Evolutionary conservation across 148 eudicot species (phyloP).

Genomic region (Gaultheria prostrata): DNA sequence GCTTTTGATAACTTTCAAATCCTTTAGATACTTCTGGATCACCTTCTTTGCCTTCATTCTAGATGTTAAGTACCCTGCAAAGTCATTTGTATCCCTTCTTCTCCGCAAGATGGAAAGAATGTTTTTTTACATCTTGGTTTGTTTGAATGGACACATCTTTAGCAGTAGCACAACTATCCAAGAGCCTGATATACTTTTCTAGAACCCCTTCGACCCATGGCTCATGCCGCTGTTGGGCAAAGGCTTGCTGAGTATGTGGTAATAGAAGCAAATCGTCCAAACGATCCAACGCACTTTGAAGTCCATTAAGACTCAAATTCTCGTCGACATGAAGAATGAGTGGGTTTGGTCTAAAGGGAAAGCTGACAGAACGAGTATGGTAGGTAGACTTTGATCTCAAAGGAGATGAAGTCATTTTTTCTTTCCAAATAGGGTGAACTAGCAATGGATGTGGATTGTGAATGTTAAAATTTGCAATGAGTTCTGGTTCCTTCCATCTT

Average conservation of each 20-base stretch:
- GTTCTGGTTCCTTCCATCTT: neutral
- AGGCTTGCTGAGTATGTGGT: conserved; percentile 19
- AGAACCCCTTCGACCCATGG: conserved; percentile 16
- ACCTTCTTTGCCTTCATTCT: conserved; percentile 36
- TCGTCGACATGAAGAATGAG: conserved; percentile 17
- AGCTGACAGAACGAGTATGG: conserved; percentile 27
- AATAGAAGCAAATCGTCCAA: conserved; percentile 27
- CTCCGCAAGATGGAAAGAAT: conserved; percentile 42
- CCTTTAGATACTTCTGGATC: conserved; percentile 36
- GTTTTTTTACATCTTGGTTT: conserved; percentile 33
- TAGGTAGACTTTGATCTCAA: neutral
- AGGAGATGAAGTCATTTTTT: conserved; percentile 8
- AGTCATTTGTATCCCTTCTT: conserved; percentile 29
- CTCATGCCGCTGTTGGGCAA: neutral
- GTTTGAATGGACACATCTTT: conserved; percentile 34
- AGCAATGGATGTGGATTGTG: neutral
- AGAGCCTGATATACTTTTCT: conserved; percentile 41
- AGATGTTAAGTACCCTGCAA: conserved; percentile 22
- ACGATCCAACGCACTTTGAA: neutral
- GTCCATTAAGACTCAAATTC: neutral
- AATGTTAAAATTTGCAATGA: neutral
- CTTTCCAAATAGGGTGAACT: neutral
- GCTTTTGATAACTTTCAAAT: conserved; percentile 23
- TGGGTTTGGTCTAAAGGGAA: conserved; percentile 22
- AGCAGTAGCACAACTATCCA: conserved; percentile 42